Percentiles rank a stretch among this genome's conserved stretches.
phyloP scores from a whole-genome alignment of 306 rosid species.

The Albizia julibrissin region DNA sequence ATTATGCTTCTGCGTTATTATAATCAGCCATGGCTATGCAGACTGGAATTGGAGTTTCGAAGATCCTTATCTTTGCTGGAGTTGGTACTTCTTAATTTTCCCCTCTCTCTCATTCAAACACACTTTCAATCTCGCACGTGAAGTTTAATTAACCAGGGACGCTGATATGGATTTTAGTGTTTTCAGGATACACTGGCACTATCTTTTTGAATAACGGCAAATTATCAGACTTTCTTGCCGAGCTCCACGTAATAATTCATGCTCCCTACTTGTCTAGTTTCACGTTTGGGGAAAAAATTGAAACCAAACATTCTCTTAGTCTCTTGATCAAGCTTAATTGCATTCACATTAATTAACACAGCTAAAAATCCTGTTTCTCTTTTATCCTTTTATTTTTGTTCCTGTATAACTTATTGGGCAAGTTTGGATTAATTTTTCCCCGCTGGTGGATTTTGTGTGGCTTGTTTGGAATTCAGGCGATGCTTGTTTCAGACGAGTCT shows the following conservation, averaged over 20 bases:
- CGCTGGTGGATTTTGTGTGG: not conserved
- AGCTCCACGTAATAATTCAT: slow-evolving; percentile 60
- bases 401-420: not conserved
- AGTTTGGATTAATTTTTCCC: not conserved
- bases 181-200: slow-evolving; percentile 77
- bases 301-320: not conserved
- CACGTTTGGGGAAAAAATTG: no score
- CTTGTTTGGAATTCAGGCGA: not conserved
- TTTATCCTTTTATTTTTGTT: not conserved
- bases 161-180: slow-evolving; percentile 21
- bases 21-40: slow-evolving; percentile 56
- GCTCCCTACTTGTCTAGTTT: not conserved
- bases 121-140: not conserved
- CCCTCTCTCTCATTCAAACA: not conserved
- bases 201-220: slow-evolving; percentile 66
- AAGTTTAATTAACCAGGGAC: not conserved
- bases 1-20: not conserved
- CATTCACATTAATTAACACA: not conserved
- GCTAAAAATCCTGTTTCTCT: not conserved
- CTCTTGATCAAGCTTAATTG: slow-evolving; percentile 30
- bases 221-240: slow-evolving; percentile 70
- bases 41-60: slow-evolving; percentile 61
- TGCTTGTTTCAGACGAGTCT: slow-evolving; percentile 15
- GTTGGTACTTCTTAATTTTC: slow-evolving; percentile 38
- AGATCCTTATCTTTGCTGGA: slow-evolving; percentile 64